Evolutionary conservation across 148 eudicot species (phyloP).

Genomic region (Chenopodium quinoa): DNA sequence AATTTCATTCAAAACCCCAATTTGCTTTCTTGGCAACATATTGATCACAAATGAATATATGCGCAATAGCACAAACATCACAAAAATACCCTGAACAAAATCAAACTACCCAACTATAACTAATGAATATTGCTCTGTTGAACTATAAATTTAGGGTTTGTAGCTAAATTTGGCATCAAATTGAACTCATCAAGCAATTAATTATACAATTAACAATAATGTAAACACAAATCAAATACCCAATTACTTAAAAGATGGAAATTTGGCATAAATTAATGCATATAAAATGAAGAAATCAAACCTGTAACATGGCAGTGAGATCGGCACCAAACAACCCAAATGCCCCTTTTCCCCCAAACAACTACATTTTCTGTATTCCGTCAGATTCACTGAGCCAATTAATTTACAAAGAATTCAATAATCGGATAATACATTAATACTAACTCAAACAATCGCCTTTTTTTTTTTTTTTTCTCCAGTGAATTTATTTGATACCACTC

Average conservation of each 20-base stretch:
- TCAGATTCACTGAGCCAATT: too few species aligned
- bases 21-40: background rate
- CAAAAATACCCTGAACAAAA: background rate
- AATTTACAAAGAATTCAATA: too few species aligned
- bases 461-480: too few species aligned
- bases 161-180: background rate
- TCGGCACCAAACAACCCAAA: slow-evolving; percentile 57
- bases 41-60: background rate
- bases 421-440: too few species aligned
- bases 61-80: too few species aligned
- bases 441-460: too few species aligned
- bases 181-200: background rate
- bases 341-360: slow-evolving; percentile 43
- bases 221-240: background rate
- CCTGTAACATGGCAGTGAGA: slow-evolving; percentile 73
- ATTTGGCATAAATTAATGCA: too few species aligned
- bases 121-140: background rate
- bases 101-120: background rate
- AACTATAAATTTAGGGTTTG: background rate
- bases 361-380: slow-evolving; percentile 34
- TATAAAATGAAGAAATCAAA: background rate
- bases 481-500: too few species aligned
- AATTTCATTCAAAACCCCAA: too few species aligned
- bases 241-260: background rate
- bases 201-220: background rate